These are phyloP conservation scores for Quercus bicolor DNA, from an alignment of 306 rosid species.

Conservation along the genomic window DNA sequence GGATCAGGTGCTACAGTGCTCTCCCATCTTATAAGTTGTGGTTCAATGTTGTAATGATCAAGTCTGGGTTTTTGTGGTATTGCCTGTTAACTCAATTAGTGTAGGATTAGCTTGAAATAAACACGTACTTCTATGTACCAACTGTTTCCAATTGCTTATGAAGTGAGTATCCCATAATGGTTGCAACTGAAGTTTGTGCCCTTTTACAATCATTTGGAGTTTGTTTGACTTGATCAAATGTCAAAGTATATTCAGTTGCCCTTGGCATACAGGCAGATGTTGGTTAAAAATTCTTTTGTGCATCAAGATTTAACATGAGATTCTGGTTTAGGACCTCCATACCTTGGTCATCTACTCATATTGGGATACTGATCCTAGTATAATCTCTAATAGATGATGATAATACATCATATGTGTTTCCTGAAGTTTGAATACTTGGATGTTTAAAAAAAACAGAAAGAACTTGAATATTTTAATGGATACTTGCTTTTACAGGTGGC, in stretches of 20 bases:
- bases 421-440: neutral
- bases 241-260: neutral
- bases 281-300: neutral
- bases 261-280: neutral
- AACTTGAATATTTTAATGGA: neutral
- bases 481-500: constrained; percentile 56
- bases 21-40: neutral
- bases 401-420: neutral
- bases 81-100: neutral
- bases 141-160: neutral
- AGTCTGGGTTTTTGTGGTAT: neutral
- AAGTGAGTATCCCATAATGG: neutral
- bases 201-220: neutral
- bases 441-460: too few relatives aligned
- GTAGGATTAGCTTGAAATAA: neutral
- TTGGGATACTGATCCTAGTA: neutral
- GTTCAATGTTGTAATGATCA: neutral
- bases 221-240: neutral
- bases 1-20: neutral
- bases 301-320: neutral
- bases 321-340: neutral
- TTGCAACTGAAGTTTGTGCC: neutral
- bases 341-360: neutral
- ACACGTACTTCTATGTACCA: neutral
- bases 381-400: neutral